Evolutionary conservation across 345 rosid genomes (phyloP).

Genomic region (Moricandia arvensis): DNA sequence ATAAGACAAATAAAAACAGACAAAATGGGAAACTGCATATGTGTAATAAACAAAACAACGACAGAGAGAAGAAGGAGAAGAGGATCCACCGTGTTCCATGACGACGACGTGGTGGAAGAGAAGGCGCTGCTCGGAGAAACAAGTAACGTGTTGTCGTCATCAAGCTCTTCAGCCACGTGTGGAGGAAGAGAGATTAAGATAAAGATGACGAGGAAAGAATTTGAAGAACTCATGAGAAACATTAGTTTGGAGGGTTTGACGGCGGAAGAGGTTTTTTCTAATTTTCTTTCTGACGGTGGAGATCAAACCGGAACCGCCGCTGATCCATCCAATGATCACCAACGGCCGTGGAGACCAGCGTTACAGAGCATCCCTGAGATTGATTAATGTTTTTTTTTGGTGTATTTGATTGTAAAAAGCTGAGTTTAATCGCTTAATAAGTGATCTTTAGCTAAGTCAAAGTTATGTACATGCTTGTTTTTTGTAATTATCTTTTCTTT

Average conservation of each 20-base stretch:
- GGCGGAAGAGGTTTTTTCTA: constrained; percentile 27
- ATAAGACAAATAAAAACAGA: background rate
- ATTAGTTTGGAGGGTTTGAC: constrained; percentile 25
- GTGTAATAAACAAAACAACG: constrained; percentile 8
- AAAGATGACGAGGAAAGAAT: constrained; percentile 32
- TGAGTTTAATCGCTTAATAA: background rate
- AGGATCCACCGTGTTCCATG: constrained; percentile 16
- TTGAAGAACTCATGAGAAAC: constrained; percentile 30
- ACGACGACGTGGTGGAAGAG: constrained; percentile 14
- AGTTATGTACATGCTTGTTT: background rate
- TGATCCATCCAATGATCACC: background rate
- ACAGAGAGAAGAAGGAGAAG: constrained; percentile 13
- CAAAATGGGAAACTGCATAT: constrained; percentile 34
- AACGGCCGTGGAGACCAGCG: constrained; percentile 30
- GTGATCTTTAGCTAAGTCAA: constrained; percentile 5
- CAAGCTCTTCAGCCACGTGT: constrained; percentile 4
- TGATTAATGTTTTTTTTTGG: background rate
- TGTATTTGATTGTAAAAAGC: background rate
- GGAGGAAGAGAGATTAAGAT: constrained; percentile 32
- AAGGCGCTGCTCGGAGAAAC: constrained; percentile 25
- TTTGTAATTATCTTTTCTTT: background rate
- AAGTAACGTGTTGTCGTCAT: constrained; percentile 7
- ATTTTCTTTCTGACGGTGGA: constrained; percentile 12
- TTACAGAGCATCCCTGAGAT: constrained; percentile 37
- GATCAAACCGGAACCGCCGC: background rate